Base-by-base conservation (phyloP, 169 alveolate species). In the Eimeria nieschulzi region DNA sequence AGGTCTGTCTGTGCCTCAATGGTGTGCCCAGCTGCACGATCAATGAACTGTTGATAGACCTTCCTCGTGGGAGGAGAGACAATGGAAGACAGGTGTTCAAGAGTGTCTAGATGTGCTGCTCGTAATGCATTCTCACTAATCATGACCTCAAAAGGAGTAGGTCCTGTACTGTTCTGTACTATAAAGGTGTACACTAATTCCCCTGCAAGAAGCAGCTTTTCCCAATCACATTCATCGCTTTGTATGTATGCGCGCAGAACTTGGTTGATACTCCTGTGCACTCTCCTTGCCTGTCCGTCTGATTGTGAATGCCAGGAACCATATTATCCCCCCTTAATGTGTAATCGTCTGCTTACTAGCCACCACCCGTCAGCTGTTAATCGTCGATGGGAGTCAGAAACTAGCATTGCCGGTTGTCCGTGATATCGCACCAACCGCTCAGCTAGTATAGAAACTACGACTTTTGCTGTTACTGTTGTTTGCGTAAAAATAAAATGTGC, bases 331-430 rank as follows among this genome's bases (percentile, higher is more conserved):
- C 51, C 54, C 12, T 68, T 68, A 53, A 68, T 23, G 78, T 68
- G 8, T 13, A 68, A 68, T 9, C 78, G 78, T 19, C 9, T 25
- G 12, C 51, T 6, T 9, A 68, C 54, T 25, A 23, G 78, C 9
- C 25, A 12, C 78, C 78, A 68, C 5, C n/a, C 54, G 12, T 7
- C 78, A 9, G 78, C 17, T 15, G n/a, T 39, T 39, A 68, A 68
- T 23, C 78, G 78, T 5, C 54, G 78, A 21, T 21, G 54, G 78
- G 54, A 53, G 78, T 68, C 78, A 9, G 78, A 68, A n/a, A 68
- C 25, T 39, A 68, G 78, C 25, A 19, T 53, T 53, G n/a, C 39
- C 5, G 39, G 78, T 2, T 23, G 12, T 12, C 51, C 78, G 51
- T 68, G 78, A 25, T 68, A 68, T 9, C 78, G 78, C 12, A 68